A percentile compares a stretch with the other conserved stretches of the same genome.
Conservation (phyloP, 106 monocot species). For the Dioscorea dumetorum region DNA sequence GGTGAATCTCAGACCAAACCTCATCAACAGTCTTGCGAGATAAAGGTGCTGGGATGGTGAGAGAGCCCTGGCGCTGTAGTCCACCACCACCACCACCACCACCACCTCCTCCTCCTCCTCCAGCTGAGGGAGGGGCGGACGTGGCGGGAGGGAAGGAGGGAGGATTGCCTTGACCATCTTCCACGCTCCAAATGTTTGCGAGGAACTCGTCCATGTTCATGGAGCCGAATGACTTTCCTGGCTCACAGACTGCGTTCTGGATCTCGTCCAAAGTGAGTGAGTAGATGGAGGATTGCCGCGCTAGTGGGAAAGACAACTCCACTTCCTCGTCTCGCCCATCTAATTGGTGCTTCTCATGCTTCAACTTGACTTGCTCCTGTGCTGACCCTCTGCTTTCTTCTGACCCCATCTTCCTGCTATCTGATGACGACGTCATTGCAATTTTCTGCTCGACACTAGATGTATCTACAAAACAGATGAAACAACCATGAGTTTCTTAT, state of each 20-base stretch:
- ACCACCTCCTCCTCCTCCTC: background rate
- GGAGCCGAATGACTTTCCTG: constrained; percentile 26
- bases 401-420: background rate
- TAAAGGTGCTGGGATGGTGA: constrained; percentile 13
- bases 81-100: background rate
- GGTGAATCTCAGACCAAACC: constrained; percentile 34
- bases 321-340: background rate
- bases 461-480: no score
- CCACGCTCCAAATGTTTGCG: constrained; percentile 23
- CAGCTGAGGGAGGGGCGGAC: background rate
- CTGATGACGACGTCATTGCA: background rate
- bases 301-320: background rate
- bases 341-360: background rate
- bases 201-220: constrained; percentile 49
- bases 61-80: constrained; percentile 7
- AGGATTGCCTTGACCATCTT: constrained; percentile 6
- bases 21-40: constrained; percentile 32
- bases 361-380: background rate
- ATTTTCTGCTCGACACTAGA: no score
- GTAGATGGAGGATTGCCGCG: constrained; percentile 18
- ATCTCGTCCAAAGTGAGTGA: constrained; percentile 30
- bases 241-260: constrained; percentile 20
- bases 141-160: background rate
- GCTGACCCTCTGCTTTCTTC: background rate
- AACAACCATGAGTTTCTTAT: no score